Evolutionary conservation across 2,329 filamentous ascomycete genomes (phyloP).

Genomic region (Aspergillus tubingensis): DNA sequence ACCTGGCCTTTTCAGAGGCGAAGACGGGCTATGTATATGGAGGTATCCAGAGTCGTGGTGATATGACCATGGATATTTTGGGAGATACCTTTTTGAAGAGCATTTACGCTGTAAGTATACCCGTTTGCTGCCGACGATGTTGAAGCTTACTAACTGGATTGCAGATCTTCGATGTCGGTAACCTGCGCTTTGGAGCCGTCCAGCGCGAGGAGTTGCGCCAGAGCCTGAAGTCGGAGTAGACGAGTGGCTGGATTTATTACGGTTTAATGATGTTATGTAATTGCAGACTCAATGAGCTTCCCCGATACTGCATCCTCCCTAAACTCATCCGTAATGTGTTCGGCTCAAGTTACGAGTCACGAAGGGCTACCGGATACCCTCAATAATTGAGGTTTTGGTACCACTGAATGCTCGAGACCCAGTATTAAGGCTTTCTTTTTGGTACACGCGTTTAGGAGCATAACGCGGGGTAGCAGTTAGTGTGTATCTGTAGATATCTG

Average conservation of each 20-base stretch:
- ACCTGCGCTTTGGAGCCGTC: constrained; percentile 61
- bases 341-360: too few species aligned
- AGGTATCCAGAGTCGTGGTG: constrained; percentile 65
- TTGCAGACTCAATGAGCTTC: too few species aligned
- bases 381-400: too few species aligned
- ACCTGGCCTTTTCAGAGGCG: constrained; percentile 60
- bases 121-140: not conserved
- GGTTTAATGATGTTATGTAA: not conserved
- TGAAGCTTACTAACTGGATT: constrained; percentile 11
- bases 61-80: constrained; percentile 62
- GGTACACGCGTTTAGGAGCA: too few species aligned
- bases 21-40: constrained; percentile 62
- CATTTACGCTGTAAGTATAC: constrained; percentile 59
- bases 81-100: constrained; percentile 66
- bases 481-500: too few species aligned
- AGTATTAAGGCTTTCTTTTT: too few species aligned
- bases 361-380: too few species aligned
- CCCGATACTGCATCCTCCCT: too few species aligned
- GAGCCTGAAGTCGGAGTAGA: not conserved
- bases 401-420: too few species aligned
- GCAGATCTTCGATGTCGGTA: constrained; percentile 65
- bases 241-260: not conserved
- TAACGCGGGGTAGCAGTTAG: too few species aligned
- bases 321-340: too few species aligned
- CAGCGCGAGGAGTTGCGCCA: constrained; percentile 36